Percentiles rank a stretch among this genome's conserved stretches.
phyloP scores from a whole-genome alignment of 2,329 filamentous ascomycete species.

The Sporothrix euskadiensis region DNA sequence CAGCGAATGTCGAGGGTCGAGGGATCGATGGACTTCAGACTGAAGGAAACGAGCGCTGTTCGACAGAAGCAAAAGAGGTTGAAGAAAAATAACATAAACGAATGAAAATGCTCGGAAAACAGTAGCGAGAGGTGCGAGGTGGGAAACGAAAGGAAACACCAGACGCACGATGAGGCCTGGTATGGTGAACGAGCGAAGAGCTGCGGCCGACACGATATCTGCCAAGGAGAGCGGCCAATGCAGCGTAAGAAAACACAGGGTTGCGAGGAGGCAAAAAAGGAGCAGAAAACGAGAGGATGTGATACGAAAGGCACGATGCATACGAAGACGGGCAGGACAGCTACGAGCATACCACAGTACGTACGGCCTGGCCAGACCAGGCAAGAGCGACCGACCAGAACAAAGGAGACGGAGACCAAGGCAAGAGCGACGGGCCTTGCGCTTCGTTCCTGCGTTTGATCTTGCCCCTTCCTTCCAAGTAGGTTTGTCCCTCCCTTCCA shows the following conservation, averaged over 20 bases:
- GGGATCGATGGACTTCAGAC: not conserved
- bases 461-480: conserved; percentile 18
- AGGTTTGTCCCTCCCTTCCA: not conserved
- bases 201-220: not conserved
- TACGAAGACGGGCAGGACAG: not conserved
- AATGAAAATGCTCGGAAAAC: not conserved
- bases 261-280: conserved; percentile 6
- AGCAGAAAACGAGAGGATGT: not conserved
- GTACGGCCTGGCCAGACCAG: not conserved
- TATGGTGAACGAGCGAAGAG: not conserved
- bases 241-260: not conserved
- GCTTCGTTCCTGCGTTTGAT: conserved; percentile 7
- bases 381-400: not conserved
- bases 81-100: not conserved
- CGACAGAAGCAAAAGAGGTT: not conserved
- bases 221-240: not conserved
- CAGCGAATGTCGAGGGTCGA: conserved; percentile 6
- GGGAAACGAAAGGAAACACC: conserved; percentile 16
- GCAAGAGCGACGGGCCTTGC: conserved; percentile 13
- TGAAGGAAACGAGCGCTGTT: not conserved
- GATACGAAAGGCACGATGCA: conserved; percentile 14
- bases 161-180: not conserved
- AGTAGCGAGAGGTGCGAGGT: not conserved
- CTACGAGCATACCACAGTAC: not conserved
- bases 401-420: conserved; percentile 5